Percentiles rank a stretch among this genome's conserved stretches.
Conservation (phyloP, 805 yeast species). For the Maudiozyma serrabonitensis region DNA sequence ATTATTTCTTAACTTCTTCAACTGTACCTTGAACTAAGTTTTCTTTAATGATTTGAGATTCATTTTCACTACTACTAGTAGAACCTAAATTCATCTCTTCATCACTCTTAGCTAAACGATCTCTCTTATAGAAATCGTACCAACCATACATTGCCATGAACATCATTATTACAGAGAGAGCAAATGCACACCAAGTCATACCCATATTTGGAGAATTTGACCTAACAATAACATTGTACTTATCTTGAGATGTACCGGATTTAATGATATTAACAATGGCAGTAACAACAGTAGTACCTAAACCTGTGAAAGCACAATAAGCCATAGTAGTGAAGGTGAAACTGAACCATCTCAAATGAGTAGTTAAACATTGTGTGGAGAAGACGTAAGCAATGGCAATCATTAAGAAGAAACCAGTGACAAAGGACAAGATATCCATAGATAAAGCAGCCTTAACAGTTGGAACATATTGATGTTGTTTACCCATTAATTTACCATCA, state of each 20-base stretch:
- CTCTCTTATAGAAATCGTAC: slow-evolving; percentile 3
- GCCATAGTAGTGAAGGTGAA: slow-evolving; percentile 11
- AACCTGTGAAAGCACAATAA: slow-evolving; percentile 22
- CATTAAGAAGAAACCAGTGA: slow-evolving; percentile 17
- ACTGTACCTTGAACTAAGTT: background rate
- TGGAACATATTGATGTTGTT: slow-evolving; percentile 26
- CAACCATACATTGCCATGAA: slow-evolving; percentile 7
- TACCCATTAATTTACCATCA: slow-evolving; percentile 23
- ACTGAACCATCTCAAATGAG: slow-evolving; percentile 12
- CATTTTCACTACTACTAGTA: background rate
- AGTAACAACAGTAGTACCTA: slow-evolving; percentile 22
- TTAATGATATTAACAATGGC: slow-evolving; percentile 25
- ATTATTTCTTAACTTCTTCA: background rate
- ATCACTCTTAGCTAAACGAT: background rate
- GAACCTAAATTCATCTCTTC: background rate
- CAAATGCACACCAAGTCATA: slow-evolving; percentile 25
- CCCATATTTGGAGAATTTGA: slow-evolving; percentile 22
- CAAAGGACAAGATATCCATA: slow-evolving; percentile 18
- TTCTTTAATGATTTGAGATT: slow-evolving; percentile 1
- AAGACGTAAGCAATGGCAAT: slow-evolving; percentile 5
- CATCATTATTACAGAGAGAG: slow-evolving; percentile 16
- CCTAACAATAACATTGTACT: slow-evolving; percentile 20
- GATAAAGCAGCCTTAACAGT: slow-evolving; percentile 26
- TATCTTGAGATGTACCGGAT: slow-evolving; percentile 24
- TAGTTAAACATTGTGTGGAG: slow-evolving; percentile 3